Evolutionary conservation across 139 green algal genomes (phyloP), one percentile per base, ranked within the genome.

Genomic region (Zygnema circumcarinatum): DNA sequence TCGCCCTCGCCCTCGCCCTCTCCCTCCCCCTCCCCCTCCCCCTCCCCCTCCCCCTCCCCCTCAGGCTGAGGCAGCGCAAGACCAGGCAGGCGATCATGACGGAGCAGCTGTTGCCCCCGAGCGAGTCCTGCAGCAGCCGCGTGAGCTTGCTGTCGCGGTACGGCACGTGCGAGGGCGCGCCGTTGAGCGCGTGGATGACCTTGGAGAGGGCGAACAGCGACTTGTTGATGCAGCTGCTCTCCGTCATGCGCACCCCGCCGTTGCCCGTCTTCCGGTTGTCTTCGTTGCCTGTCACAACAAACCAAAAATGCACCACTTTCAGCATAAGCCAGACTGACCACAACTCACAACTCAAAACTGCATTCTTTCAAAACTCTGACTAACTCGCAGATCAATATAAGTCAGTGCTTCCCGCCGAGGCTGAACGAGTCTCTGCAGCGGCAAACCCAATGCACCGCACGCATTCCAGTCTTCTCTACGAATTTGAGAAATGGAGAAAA

Each of bases 71-170:
- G 25, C 25, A 33, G 72, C 16, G 72, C 72, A 54, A 21, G 68
- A 86, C 80, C 80, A 86, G 54, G 80, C 80, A 86, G 1, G 95
- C 95, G 0, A 96, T 88, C 94, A 98, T 95, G 22, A 95, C 92
- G 29, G 95, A 96, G 87, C 96, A 96, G 39, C 95, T 96, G 92
- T 97, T 97, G 76, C 94, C 92, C 21, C 93, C 90, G 25, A 98
- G 90, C 2, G 89, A 95, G 91, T 98, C 96, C 92, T 96, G 96
- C 22, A 98, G 93, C 81, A 98, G 93, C 90, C 95, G 95, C 11
- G 96, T 98, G 29, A 98, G 93, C 92, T 92, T 93, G 42, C 32
- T 82, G 67, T 93, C 90, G 2, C 91, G 68, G 75, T 90, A 93
- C 0, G 91, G 90, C 0, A 93, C 38, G 31, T 90, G 73, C 1